phyloP scores from a whole-genome alignment of 495 filamentous ascomycete species.

The Xylaria flabelliformis region DNA sequence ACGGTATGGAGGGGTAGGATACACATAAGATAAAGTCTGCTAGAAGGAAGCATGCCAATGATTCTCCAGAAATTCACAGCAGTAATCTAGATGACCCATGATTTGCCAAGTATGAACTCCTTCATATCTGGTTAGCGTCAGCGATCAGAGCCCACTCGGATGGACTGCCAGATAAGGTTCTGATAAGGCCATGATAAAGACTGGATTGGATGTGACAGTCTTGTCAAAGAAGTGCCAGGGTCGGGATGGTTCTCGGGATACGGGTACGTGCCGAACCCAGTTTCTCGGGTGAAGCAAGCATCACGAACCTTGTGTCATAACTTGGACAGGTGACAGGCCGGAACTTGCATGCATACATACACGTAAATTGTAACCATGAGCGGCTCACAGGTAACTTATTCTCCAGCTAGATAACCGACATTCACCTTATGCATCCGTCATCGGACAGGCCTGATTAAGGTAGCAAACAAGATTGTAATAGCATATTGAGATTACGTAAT shows the following conservation, averaged over 20 bases:
- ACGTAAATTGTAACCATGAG: background rate
- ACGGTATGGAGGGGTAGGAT: no score
- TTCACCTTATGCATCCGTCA: background rate
- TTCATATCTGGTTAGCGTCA: no score
- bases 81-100: no score
- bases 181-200: no score
- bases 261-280: background rate
- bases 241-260: background rate
- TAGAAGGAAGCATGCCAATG: no score
- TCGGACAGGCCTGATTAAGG: background rate
- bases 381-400: background rate
- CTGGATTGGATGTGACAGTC: background rate
- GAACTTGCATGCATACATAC: background rate
- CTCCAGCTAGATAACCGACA: background rate
- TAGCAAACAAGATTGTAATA: background rate
- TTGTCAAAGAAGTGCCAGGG: background rate
- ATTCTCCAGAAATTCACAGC: no score
- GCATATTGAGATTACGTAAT: background rate
- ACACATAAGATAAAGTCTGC: no score
- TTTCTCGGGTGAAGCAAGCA: background rate
- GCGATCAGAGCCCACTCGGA: no score
- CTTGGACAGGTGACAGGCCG: background rate
- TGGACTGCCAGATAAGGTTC: no score
- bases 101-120: no score
- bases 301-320: background rate